Evolutionary conservation across 2,329 filamentous ascomycete genomes (phyloP).

Genomic region (Canariomyces notabilis): DNA sequence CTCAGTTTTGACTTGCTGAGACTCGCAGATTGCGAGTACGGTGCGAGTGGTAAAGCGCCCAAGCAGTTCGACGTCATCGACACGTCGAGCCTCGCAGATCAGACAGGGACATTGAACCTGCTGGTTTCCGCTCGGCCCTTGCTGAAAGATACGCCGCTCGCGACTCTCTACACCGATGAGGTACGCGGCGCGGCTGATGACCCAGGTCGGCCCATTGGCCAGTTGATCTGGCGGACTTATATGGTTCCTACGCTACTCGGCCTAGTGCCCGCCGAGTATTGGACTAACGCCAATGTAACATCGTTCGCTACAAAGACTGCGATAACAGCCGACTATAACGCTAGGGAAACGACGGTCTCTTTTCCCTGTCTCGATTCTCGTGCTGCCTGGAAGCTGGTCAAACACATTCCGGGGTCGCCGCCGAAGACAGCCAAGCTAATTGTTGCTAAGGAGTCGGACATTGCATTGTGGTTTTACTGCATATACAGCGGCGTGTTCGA

Average conservation of each 20-base stretch:
- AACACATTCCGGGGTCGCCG: conserved; percentile 11
- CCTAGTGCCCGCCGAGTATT: conserved; percentile 44
- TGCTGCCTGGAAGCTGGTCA: conserved; percentile 29
- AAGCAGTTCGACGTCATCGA: conserved; percentile 52
- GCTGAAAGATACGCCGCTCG: conserved; percentile 38
- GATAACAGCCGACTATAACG: conserved; percentile 26
- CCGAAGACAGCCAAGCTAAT: conserved; percentile 12
- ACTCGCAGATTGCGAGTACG: conserved; percentile 41
- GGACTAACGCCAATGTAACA: conserved; percentile 42
- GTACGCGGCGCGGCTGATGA: neutral
- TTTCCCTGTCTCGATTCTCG: conserved; percentile 21
- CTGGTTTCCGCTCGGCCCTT: conserved; percentile 43
- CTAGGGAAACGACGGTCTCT: neutral
- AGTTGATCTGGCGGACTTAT: too few species aligned
- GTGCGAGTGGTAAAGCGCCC: conserved; percentile 31
- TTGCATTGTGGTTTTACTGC: conserved; percentile 37
- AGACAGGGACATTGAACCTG: conserved; percentile 41
- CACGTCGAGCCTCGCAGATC: conserved; percentile 43
- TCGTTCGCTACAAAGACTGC: conserved; percentile 38
- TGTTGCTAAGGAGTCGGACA: conserved; percentile 33
- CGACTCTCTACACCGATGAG: conserved; percentile 45
- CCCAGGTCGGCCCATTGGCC: too few species aligned
- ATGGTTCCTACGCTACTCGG: conserved; percentile 47
- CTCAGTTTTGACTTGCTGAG: conserved; percentile 36
- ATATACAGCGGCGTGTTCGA: conserved; percentile 44